phyloP scores from a whole-genome alignment of 768 basidiomycete genomes.

The Russula earlei region DNA sequence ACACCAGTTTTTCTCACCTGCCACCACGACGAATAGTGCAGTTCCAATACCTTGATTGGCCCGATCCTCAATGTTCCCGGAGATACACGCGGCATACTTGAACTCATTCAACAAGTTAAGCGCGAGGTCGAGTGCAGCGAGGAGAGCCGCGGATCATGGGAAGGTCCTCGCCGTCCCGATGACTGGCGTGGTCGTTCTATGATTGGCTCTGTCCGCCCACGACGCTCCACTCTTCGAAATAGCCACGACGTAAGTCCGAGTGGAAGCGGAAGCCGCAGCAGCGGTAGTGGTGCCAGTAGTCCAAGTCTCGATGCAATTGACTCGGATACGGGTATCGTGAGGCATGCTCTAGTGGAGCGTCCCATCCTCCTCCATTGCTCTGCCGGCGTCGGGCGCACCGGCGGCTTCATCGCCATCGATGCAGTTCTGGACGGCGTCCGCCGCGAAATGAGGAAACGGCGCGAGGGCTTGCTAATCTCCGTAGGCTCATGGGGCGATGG shows the following conservation, averaged over 20 bases:
- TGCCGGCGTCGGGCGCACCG: constrained; percentile 91
- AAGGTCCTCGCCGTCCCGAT: constrained; percentile 22
- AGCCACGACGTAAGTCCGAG: constrained; percentile 15
- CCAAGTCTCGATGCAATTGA: constrained; percentile 35
- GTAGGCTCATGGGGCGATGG: constrained; percentile 22
- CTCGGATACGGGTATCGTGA: constrained; percentile 43
- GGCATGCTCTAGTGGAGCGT: constrained; percentile 41
- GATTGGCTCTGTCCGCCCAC: constrained; percentile 8
- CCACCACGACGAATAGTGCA: constrained; percentile 67
- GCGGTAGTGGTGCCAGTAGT: constrained; percentile 14
- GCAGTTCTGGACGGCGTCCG: constrained; percentile 71
- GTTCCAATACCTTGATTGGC: constrained; percentile 91
- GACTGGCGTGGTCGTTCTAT: constrained; percentile 17
- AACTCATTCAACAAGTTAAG: constrained; percentile 66
- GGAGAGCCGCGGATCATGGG: constrained; percentile 19
- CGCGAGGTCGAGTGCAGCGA: constrained; percentile 23
- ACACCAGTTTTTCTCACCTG: constrained; percentile 48
- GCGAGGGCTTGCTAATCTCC: constrained; percentile 20
- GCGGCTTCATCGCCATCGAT: constrained; percentile 86
- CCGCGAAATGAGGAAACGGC: constrained; percentile 40
- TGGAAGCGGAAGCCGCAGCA: constrained; percentile 11
- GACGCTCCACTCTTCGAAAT: constrained; percentile 1
- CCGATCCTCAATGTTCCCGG: constrained; percentile 94
- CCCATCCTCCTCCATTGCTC: constrained; percentile 84
- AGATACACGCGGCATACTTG: constrained; percentile 64